Base-by-base conservation (phyloP, 179 eudicot species). In the Vitellaria paradoxa region DNA sequence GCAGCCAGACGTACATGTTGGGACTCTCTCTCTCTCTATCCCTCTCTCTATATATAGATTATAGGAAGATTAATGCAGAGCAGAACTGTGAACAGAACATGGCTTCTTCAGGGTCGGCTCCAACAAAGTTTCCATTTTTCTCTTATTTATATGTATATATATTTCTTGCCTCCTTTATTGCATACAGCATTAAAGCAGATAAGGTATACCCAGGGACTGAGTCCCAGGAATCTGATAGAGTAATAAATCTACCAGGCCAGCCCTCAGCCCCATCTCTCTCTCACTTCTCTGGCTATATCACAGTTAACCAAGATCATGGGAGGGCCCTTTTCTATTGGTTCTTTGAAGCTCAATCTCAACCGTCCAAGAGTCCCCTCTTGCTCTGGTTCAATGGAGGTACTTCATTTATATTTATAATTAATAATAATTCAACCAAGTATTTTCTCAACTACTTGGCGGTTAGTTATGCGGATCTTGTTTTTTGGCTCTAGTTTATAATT, bases 321-420 rank as follows among this genome's bases (percentile, higher is more conserved):
- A 86, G 92, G 82, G 95, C 95, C 14, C 91, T 91, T 80, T 91
- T 91, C 80, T 91, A 86, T 62, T 91, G 95, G 92, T 91, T 91
- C 76, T 87, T 89, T 77, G 84, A 89, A 77, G 91, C 95, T 26
- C 91, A 86, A 69, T 84, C 89, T 65, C 78, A 77, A 2, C 84
- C 92, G 2, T 65, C 81, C 24, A 56, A 69, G 3, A 91, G 85
- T 47, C 95, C 95, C 68, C 85, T 91, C 56, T 78, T 91, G 52
- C 89, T 91, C 45, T 89, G 92, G 94, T 86, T 91, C 75, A 91
- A 91, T 86, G 94, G 94, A 82, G 94, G 94, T 91, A 85, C 18
- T 5, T 46, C 9, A 0, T 6, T 15, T 9, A 59, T 5, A 13
- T 53, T 4, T 53, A 53, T 15, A 53, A 13, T 53, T 53, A 0